Evolutionary conservation across 2,329 filamentous ascomycete species (phyloP), one percentile per base, ranked within the genome.

Genomic region (Xenoacremonium recifei): DNA sequence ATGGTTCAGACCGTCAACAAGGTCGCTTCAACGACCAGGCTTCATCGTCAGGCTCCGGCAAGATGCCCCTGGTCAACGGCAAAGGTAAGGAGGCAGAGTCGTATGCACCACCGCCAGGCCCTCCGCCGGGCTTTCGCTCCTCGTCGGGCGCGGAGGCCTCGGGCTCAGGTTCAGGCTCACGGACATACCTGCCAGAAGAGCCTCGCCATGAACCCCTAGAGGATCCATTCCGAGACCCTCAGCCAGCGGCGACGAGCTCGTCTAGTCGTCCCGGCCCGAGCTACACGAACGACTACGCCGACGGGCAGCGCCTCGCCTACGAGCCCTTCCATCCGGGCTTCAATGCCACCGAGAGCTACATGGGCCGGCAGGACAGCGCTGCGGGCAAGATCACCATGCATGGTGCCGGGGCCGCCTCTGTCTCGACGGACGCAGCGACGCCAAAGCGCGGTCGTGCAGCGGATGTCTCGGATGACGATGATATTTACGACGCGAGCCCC

Each of bases 251-350:
- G 12, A n/a, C n/a, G n/a, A 45, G 46, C 16, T 47, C 48, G n/a
- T 49, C 51, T 6, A 42, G 25, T 15, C 48, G 47, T 2, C 38
- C 44, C 7, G 42, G 47, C 3, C 36, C 51, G 7, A 45, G 49
- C 37, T 32, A 47, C 16, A 38, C 49, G 32, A 40, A 43, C 12
- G 49, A 51, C 21, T 49, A 54, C 31, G 40, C 49, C 4, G 51
- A 54, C 17, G 35, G 51, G 6, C 47, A 57, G 5, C 55, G 59
- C 3, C 53, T 66, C 21, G 54, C 58, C 5, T 51, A 52, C 17
- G 69, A 72, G 44, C 63, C 67, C 5, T 71, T 64, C 47, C 61
- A 70, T 35, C 67, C 68, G 2, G 66, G 69, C 5, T 63, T 66
- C 43, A 48, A 45, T 17, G 35, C 48, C 6, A 49, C 53, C 13